phyloP scores from a whole-genome alignment of 148 eudicot genomes.

The Persicaria maculosa region DNA sequence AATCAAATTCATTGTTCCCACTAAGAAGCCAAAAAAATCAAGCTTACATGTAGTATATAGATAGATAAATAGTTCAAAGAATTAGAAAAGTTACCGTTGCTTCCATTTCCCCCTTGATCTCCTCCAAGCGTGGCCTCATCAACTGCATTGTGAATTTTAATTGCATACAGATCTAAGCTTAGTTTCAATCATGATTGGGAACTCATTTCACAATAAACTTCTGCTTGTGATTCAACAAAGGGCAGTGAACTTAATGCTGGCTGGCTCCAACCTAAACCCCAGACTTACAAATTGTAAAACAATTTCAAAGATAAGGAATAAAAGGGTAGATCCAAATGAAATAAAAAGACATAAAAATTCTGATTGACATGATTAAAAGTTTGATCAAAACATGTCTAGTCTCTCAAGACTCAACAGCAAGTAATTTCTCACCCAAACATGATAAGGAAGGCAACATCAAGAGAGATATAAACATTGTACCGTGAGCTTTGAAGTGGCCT shows the following conservation, averaged over 20 bases:
- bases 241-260: background rate
- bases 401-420: background rate
- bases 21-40: too few relatives aligned
- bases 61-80: background rate
- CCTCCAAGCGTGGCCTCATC: conserved; percentile 74
- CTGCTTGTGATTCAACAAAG: background rate
- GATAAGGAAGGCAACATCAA: background rate
- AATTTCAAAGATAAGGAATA: background rate
- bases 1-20: too few relatives aligned
- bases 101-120: conserved; percentile 68
- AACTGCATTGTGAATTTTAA: conserved; percentile 31
- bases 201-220: background rate
- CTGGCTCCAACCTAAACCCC: background rate
- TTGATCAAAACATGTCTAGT: background rate
- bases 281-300: background rate
- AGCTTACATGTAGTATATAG: too few relatives aligned
- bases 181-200: background rate
- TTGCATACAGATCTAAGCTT: background rate
- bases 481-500: conserved; percentile 66
- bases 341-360: background rate
- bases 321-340: background rate
- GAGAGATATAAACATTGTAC: conserved; percentile 28
- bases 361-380: background rate
- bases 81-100: conserved; percentile 40
- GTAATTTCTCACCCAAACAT: background rate